A percentile compares a stretch with the other conserved stretches of the same genome.
Conservation (phyloP, 2,329 filamentous ascomycete species). For the Botrytis fabae region DNA sequence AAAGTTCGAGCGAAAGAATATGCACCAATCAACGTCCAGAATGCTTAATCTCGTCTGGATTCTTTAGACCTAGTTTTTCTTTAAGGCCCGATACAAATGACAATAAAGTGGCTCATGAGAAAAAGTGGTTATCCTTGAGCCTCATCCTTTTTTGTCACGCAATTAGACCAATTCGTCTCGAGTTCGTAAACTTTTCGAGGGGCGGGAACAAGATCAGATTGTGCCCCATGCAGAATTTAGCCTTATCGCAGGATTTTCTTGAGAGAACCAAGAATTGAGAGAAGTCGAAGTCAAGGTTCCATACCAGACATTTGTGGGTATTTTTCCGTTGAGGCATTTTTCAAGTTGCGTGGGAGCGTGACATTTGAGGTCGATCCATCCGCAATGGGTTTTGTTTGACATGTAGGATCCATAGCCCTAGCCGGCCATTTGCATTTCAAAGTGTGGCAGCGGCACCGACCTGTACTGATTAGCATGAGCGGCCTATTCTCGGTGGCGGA, state of each 20-base stretch:
- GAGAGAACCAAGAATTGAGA: neutral
- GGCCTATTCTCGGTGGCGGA: conserved; percentile 17
- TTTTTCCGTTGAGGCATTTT: conserved; percentile 9
- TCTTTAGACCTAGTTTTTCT: neutral
- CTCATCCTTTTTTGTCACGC: conserved; percentile 15
- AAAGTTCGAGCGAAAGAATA: neutral
- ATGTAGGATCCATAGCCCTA: conserved; percentile 6
- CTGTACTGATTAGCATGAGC: neutral
- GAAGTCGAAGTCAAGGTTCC: conserved; percentile 3
- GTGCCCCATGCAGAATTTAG: conserved; percentile 4
- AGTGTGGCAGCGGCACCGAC: neutral
- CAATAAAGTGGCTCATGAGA: neutral
- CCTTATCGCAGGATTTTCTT: conserved; percentile 10
- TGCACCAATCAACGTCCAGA: neutral
- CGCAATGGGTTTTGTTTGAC: neutral
- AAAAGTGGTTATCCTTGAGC: conserved; percentile 8
- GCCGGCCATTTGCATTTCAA: neutral
- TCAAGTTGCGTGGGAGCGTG: neutral
- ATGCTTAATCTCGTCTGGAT: neutral
- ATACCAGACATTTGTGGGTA: neutral
- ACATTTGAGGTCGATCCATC: neutral
- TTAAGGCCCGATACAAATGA: conserved; percentile 13
- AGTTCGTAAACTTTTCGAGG: conserved; percentile 2
- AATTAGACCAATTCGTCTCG: conserved; percentile 6
- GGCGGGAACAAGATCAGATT: neutral